A percentile compares a stretch with the other conserved stretches of the same genome.
These are phyloP conservation scores for Picea abies DNA, from an alignment of 83 land plant species.

Conservation along the genomic window DNA sequence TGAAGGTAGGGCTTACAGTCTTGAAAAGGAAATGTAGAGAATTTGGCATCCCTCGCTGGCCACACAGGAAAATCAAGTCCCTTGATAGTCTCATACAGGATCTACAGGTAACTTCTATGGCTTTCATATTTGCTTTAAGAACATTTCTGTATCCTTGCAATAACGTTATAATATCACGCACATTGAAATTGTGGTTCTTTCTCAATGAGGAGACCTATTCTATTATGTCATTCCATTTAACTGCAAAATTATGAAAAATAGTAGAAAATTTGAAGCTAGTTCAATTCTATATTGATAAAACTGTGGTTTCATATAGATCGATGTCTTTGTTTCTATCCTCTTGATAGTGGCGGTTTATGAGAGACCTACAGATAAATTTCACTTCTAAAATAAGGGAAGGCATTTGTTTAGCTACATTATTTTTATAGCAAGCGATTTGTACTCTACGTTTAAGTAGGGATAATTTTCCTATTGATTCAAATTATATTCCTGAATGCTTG, in stretches of 20 bases:
- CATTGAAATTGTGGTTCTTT: too few species aligned
- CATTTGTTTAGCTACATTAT: neutral
- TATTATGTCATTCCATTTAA: neutral
- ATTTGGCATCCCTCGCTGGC: conserved; percentile 53
- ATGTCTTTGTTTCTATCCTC: neutral
- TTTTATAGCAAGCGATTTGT: neutral
- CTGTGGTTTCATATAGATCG: neutral
- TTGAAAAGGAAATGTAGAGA: conserved; percentile 42
- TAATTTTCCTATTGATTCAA: neutral
- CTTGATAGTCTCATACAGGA: conserved; percentile 36
- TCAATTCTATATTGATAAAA: neutral
- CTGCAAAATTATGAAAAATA: neutral
- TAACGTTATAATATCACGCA: neutral
- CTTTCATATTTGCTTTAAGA: neutral
- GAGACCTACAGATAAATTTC: neutral
- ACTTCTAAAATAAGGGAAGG: neutral
- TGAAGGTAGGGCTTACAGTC: conserved; percentile 38
- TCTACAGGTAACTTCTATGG: conserved; percentile 30
- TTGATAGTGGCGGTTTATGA: neutral
- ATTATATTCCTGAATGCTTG: neutral
- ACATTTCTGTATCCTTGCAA: neutral
- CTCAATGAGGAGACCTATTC: too few species aligned
- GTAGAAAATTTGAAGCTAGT: neutral
- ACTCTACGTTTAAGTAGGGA: too few species aligned
- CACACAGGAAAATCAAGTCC: conserved; percentile 50